A percentile compares a stretch with the other conserved stretches of the same genome.
phyloP scores from a whole-genome alignment of 2,329 filamentous ascomycete species.

The Fusarium austroafricanum region DNA sequence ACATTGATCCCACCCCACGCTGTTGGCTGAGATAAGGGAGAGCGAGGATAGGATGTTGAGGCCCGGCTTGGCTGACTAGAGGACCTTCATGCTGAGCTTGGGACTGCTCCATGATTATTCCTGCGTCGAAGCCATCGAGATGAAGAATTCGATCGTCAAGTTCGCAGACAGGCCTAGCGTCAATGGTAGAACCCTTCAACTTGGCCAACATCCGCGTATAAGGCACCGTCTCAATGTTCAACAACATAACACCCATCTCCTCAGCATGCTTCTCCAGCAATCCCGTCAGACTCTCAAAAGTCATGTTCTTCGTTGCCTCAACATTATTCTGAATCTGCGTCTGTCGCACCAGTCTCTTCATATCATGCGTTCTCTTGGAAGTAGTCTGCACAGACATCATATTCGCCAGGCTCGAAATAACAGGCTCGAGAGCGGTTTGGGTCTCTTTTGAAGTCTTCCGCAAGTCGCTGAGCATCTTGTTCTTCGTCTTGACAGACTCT shows the following conservation, averaged over 20 bases:
- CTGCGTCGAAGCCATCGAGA: constrained; percentile 17
- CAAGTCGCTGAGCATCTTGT: neutral
- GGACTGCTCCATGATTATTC: constrained; percentile 24
- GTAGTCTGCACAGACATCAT: constrained; percentile 29
- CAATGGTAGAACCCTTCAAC: neutral
- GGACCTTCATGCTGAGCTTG: constrained; percentile 13
- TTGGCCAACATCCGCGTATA: constrained; percentile 7
- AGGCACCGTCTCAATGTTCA: constrained; percentile 16
- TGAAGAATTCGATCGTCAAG: constrained; percentile 12
- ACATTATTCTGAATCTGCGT: constrained; percentile 18
- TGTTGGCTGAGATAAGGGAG: constrained; percentile 17
- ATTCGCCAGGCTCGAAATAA: constrained; percentile 4
- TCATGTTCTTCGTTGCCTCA: constrained; percentile 20
- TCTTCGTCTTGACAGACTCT: constrained; percentile 2
- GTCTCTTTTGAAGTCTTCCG: neutral
- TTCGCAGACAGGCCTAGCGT: constrained; percentile 5
- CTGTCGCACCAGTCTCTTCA: constrained; percentile 18
- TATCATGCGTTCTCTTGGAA: constrained; percentile 20
- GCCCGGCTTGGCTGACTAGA: constrained; percentile 1
- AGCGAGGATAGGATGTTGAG: constrained; percentile 1
- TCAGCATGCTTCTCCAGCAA: constrained; percentile 11
- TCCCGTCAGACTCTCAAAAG: neutral
- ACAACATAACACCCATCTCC: constrained; percentile 20
- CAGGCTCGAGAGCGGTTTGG: neutral
- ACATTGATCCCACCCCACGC: constrained; percentile 9